Conservation (phyloP, 1,284 basidiomycete genomes). For the Spongiforma sp. region DNA sequence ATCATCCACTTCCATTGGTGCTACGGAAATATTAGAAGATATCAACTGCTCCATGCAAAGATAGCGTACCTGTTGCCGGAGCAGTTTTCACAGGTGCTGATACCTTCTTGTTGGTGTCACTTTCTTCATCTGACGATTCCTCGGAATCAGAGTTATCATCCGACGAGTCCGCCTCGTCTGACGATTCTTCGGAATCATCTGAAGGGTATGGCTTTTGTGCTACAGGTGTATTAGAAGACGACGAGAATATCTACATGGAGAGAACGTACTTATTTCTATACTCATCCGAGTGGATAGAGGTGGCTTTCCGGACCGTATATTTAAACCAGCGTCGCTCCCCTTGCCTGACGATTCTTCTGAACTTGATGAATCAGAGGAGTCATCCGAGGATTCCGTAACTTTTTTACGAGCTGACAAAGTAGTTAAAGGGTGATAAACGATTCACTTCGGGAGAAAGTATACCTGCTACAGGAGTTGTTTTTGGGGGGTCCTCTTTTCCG, state of each 20-base stretch:
- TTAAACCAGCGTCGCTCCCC: slow-evolving; percentile 6
- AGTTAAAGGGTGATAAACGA: too few relatives aligned
- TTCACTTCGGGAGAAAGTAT: too few relatives aligned
- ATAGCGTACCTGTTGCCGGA: slow-evolving; percentile 6
- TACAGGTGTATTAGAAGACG: too few relatives aligned
- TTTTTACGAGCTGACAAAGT: too few relatives aligned
- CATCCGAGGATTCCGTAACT: too few relatives aligned
- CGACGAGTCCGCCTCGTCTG: slow-evolving; percentile 2
- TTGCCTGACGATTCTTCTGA: slow-evolving; percentile 5
- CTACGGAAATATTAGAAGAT: not conserved
- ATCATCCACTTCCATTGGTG: not conserved
- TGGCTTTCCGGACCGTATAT: too few relatives aligned
- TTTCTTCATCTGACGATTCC: slow-evolving; percentile 20
- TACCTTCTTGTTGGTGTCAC: slow-evolving; percentile 1
- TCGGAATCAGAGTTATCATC: slow-evolving; percentile 18
- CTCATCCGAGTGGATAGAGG: not conserved
- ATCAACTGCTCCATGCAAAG: not conserved
- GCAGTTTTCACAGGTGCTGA: not conserved
- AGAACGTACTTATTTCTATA: slow-evolving; percentile 5
- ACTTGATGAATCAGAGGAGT: too few relatives aligned
- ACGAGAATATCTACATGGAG: too few relatives aligned
- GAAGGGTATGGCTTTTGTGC: slow-evolving; percentile 7
- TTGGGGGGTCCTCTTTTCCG: too few relatives aligned
- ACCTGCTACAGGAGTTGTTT: too few relatives aligned
- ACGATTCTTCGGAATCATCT: slow-evolving; percentile 14